Conservation (phyloP, 768 basidiomycete species). For the Rhodocollybia butyracea region DNA sequence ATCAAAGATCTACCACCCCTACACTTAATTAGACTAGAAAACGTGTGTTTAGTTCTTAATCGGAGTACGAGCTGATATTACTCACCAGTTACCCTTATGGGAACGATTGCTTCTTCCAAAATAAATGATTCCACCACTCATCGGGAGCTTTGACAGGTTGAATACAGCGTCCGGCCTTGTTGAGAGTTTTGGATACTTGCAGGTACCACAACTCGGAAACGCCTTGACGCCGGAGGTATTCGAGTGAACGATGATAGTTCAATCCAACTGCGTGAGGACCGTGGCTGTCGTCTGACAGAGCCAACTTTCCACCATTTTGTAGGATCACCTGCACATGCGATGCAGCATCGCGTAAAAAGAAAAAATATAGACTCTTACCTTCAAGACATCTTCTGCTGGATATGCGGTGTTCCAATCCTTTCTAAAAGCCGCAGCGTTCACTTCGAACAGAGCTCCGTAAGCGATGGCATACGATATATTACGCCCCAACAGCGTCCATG, state of each 20-base stretch:
- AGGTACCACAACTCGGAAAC: constrained; percentile 69
- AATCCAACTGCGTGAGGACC: constrained; percentile 84
- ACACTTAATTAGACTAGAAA: not conserved
- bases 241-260: constrained; percentile 67
- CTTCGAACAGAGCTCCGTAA: constrained; percentile 92
- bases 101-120: constrained; percentile 41
- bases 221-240: constrained; percentile 61
- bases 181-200: constrained; percentile 33
- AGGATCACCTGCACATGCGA: constrained; percentile 57
- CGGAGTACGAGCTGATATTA: not conserved
- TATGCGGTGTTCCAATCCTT: constrained; percentile 89
- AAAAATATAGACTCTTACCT: constrained; percentile 42
- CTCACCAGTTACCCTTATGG: not conserved
- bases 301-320: constrained; percentile 66
- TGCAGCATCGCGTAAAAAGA: not conserved
- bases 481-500: constrained; percentile 64
- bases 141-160: constrained; percentile 43
- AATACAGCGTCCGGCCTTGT: constrained; percentile 43
- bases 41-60: not conserved
- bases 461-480: constrained; percentile 69
- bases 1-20: too few relatives aligned
- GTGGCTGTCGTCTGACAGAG: constrained; percentile 95
- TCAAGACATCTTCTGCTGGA: constrained; percentile 73
- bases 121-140: constrained; percentile 56
- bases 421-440: constrained; percentile 88